A percentile compares a stretch with the other conserved stretches of the same genome.
Evolutionary conservation across 257 asterid genomes (phyloP).

Genomic region (Craterostigma plantagineum): DNA sequence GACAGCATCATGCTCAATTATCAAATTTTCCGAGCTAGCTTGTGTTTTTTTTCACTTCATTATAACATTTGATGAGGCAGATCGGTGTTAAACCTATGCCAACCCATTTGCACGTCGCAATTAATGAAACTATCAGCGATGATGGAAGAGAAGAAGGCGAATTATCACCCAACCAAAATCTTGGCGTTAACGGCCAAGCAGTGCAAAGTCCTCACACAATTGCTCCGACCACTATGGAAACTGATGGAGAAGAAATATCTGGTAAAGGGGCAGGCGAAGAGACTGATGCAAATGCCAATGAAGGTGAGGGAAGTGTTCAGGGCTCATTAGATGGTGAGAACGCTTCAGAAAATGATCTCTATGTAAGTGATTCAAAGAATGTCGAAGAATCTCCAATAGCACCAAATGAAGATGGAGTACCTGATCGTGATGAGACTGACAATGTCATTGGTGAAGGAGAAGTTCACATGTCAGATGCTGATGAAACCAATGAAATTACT

Average conservation of each 20-base stretch:
- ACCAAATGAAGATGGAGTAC: constrained; percentile 44
- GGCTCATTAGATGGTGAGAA: constrained; percentile 62
- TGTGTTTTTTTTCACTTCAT: neutral
- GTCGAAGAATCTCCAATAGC: constrained; percentile 34
- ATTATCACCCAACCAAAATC: constrained; percentile 46
- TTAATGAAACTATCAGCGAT: constrained; percentile 10
- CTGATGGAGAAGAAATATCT: constrained; percentile 19
- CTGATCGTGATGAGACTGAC: constrained; percentile 49
- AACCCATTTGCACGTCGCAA: constrained; percentile 13
- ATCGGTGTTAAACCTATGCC: constrained; percentile 15
- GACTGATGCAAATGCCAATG: constrained; percentile 30
- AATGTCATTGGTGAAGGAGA: constrained; percentile 9
- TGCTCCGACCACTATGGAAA: constrained; percentile 16
- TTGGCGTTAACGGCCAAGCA: constrained; percentile 24
- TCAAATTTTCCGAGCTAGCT: too few species aligned
- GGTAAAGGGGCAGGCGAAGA: too few species aligned
- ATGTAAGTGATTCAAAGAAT: constrained; percentile 62
- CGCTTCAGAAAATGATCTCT: constrained; percentile 52
- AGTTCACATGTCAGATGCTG: constrained; percentile 14
- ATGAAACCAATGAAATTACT: constrained; percentile 39
- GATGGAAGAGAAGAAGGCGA: constrained; percentile 64
- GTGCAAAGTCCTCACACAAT: constrained; percentile 15
- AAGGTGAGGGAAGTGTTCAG: constrained; percentile 46
- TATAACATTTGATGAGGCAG: constrained; percentile 20
- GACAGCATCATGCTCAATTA: too few species aligned